Percentiles rank a stretch among this genome's conserved stretches.
Evolutionary conservation across 2,329 filamentous ascomycete species (phyloP).

Genomic region (Cladophialophora carrionii): DNA sequence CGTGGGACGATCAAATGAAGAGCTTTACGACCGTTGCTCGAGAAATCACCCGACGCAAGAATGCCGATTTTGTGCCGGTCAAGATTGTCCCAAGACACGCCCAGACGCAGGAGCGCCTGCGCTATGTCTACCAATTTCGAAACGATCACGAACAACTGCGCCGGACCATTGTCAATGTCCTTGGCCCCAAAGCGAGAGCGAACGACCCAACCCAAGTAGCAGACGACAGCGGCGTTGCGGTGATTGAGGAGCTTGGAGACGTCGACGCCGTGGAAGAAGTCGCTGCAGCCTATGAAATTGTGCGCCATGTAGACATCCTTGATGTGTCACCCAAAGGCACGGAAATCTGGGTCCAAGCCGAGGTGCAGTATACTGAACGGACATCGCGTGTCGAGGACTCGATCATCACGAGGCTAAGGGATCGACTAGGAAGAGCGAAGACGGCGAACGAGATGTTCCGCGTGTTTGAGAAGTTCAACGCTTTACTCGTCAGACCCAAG

Average conservation of each 20-base stretch:
- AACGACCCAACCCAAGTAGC: conserved; percentile 58
- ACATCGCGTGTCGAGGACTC: conserved; percentile 98
- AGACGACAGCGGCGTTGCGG: conserved; percentile 63
- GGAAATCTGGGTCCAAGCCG: conserved; percentile 86
- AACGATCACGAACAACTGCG: conserved; percentile 98
- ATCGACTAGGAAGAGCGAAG: conserved; percentile 91
- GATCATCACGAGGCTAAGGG: conserved; percentile 90
- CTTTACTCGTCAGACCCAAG: conserved; percentile 96
- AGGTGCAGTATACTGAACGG: conserved; percentile 95
- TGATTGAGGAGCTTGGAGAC: conserved; percentile 93
- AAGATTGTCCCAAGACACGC: conserved; percentile 88
- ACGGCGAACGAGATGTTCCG: conserved; percentile 99
- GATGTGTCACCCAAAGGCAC: conserved; percentile 91
- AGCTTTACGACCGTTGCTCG: conserved; percentile 97
- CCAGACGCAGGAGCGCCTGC: conserved; percentile 85
- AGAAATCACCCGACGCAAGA: conserved; percentile 87
- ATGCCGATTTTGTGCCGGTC: conserved; percentile 98
- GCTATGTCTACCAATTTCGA: conserved; percentile 92
- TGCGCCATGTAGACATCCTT: conserved; percentile 92
- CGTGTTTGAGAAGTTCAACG: conserved; percentile 99
- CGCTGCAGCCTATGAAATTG: conserved; percentile 85
- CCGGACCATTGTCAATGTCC: conserved; percentile 93
- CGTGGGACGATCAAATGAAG: conserved; percentile 95
- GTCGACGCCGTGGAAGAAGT: conserved; percentile 98
- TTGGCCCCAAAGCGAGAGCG: conserved; percentile 72